phyloP scores from a whole-genome alignment of 495 filamentous ascomycete species.

The Neurospora sp. region DNA sequence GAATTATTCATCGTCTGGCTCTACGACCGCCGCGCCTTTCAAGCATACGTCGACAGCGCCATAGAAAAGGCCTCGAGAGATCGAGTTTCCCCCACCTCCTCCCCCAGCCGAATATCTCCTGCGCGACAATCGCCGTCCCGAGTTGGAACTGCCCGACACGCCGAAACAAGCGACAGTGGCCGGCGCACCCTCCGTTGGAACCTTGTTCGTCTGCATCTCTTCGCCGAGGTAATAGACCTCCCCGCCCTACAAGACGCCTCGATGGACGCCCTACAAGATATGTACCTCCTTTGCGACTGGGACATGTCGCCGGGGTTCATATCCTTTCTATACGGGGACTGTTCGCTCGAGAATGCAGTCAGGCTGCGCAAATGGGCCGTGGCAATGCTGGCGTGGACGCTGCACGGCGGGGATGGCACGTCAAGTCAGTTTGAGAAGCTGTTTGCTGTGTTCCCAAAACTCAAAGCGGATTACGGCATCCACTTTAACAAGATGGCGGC shows the following conservation, averaged over 20 bases:
- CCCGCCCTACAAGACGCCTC: conserved; percentile 34
- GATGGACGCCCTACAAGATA: conserved; percentile 39
- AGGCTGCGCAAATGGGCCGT: conserved; percentile 38
- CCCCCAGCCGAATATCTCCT: conserved; percentile 1
- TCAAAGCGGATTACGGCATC: conserved; percentile 30
- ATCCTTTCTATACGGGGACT: conserved; percentile 33
- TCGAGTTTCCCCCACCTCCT: conserved; percentile 1
- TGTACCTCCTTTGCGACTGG: conserved; percentile 40
- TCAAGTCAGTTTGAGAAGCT: conserved; percentile 23
- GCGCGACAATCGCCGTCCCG: not conserved
- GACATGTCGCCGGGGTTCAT: conserved; percentile 35
- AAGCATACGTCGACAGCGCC: conserved; percentile 27
- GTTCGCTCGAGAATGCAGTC: conserved; percentile 29
- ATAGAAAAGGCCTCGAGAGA: conserved; percentile 15
- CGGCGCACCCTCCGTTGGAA: conserved; percentile 26
- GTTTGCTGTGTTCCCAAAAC: conserved; percentile 26
- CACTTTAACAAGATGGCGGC: conserved; percentile 33
- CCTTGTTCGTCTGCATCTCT: conserved; percentile 36
- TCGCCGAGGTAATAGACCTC: conserved; percentile 32
- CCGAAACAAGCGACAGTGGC: conserved; percentile 9
- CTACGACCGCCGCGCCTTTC: conserved; percentile 25
- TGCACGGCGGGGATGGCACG: conserved; percentile 17
- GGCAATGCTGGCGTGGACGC: conserved; percentile 38
- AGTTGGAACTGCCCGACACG: not conserved
- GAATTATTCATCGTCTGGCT: conserved; percentile 38